Base-by-base conservation (phyloP, 305 asterid species). In the Fraxinus greggii region DNA sequence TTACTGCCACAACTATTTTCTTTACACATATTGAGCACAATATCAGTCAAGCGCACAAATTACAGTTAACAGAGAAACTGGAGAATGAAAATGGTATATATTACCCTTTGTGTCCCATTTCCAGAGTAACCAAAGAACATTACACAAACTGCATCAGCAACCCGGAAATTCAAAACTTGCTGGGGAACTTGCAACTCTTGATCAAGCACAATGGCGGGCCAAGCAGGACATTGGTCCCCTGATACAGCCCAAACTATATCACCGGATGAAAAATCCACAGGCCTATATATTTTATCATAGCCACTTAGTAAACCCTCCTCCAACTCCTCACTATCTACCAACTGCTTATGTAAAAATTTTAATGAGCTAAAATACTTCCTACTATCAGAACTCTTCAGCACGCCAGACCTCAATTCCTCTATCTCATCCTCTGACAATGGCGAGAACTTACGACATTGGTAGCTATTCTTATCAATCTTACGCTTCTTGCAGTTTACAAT, bases 71-170 rank as follows among this genome's bases (percentile, higher is more conserved):
- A 80, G 81, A 74, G 21, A 79, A 80, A 78, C 76, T 77, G 72
- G 61, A 78, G 32, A 56, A 48, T 65, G 24, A 67, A 72, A 75
- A 77, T 38, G 24, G 13, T 10, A 33, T 31, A 59, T 26, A 85
- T 63, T 91, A 97, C 99, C 98, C 99, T 88, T 79, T 94, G 99
- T 9, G 99, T 92, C 84, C 99, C 97, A 81, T 97, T 94, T 79
- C 98, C 98, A 7, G 98, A 97, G 89, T 93, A 94, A 36, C 98
- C 99, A 84, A 97, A 97, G 87, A 97, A 97, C 99, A 97, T 97
- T 23, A 97, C 99, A 80, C 98, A 94, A 84, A 88, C 86, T 15
- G 98, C 80, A 32, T 92, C 90, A 63, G 86, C 75, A 89, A 92
- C 85, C 35, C 93, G 91, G 81, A 86, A 94, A 82, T 88, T 92